Percentiles rank a stretch among this genome's conserved stretches.
Conservation (phyloP, 495 filamentous ascomycete genomes). For the Entonaema liquescens region DNA sequence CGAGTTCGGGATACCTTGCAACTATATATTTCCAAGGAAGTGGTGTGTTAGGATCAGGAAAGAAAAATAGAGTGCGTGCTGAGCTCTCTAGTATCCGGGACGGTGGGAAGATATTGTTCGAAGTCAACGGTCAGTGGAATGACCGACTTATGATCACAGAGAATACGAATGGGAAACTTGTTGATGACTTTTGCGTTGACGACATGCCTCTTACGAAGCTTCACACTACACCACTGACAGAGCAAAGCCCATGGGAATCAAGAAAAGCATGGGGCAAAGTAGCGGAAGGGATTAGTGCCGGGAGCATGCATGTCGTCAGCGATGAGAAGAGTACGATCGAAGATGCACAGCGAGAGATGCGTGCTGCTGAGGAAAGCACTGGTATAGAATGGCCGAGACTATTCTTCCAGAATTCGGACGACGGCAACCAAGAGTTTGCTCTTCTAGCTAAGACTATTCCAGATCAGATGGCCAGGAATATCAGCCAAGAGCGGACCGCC, state of each 20-base stretch:
- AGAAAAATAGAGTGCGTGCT: neutral
- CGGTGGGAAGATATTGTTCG: neutral
- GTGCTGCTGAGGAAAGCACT: constrained; percentile 64
- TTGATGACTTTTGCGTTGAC: neutral
- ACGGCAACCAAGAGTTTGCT: neutral
- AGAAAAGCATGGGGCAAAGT: neutral
- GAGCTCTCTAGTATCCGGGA: neutral
- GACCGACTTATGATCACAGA: neutral
- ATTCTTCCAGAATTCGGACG: constrained; percentile 1
- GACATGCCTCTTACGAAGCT: neutral
- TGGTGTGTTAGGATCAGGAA: neutral
- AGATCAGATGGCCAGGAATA: constrained; percentile 38
- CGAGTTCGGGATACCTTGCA: constrained; percentile 6
- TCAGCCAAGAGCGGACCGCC: constrained; percentile 61
- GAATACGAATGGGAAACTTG: neutral
- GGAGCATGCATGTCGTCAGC: constrained; percentile 49
- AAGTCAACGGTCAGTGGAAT: neutral
- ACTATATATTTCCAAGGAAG: constrained; percentile 32
- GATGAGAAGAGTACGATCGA: constrained; percentile 51
- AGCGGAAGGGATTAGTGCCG: constrained; percentile 13
- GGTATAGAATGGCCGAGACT: constrained; percentile 63
- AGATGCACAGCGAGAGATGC: constrained; percentile 63
- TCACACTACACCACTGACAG: neutral
- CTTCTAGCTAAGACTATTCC: constrained; percentile 12
- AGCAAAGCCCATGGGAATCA: neutral